phyloP scores from a whole-genome alignment of 139 green algal genomes.

The Tetradesmus obliquus region DNA sequence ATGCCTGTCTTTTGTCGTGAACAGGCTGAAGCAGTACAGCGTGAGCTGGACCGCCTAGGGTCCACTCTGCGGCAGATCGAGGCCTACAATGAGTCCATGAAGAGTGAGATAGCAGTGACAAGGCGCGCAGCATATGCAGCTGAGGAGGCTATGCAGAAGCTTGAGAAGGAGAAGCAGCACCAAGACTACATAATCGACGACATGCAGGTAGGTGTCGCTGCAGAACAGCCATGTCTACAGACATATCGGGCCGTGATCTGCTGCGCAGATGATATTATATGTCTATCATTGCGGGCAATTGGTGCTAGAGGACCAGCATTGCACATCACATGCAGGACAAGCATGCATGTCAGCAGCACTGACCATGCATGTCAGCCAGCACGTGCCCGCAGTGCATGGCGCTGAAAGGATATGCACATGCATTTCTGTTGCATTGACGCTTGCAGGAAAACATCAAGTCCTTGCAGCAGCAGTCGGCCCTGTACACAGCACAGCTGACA shows the following conservation, averaged over 20 bases:
- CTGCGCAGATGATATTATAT: neutral
- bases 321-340: neutral
- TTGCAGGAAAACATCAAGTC: slow-evolving; percentile 64
- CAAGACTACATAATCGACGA: slow-evolving; percentile 86
- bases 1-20: neutral
- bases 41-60: slow-evolving; percentile 82
- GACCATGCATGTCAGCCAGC: neutral
- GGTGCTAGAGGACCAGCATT: neutral
- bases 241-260: neutral
- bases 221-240: neutral
- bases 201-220: slow-evolving; percentile 60
- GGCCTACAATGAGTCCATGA: slow-evolving; percentile 74
- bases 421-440: neutral
- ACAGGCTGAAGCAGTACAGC: slow-evolving; percentile 77
- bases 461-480: slow-evolving; percentile 68
- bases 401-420: neutral
- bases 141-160: slow-evolving; percentile 77
- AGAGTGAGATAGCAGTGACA: slow-evolving; percentile 88
- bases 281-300: no score
- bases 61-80: slow-evolving; percentile 78
- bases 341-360: neutral
- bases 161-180: slow-evolving; percentile 87
- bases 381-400: no score
- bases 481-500: slow-evolving; percentile 75
- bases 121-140: slow-evolving; percentile 83